Base-by-base conservation (phyloP, 129 eudicot genomes). In the Lonicera japonica region DNA sequence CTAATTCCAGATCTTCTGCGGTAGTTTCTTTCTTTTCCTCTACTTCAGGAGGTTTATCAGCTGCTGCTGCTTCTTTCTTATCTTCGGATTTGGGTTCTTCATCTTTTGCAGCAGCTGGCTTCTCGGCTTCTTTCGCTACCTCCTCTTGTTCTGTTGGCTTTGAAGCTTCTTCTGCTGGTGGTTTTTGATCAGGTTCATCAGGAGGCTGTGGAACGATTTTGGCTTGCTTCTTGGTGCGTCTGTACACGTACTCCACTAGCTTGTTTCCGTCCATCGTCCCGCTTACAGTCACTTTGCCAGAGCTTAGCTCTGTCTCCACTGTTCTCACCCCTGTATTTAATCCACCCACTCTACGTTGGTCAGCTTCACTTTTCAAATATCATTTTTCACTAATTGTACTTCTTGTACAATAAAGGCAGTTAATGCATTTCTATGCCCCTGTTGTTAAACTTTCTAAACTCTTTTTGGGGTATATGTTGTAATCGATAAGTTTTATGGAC, bases 171-270 rank as follows among this genome's bases (percentile, higher is more conserved):
- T 69, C 72, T 11, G 56, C 66, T 0, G 92, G 84, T 29, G 36
- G 6, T 29, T 29, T 29, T 40, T 70, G 70, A 24, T 89, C 88
- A 25, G 91, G 81, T 63, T 83, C 85, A 1, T 43, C 50, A 15
- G 95, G 97, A 15, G 95, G 97, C 47, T 81, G 94, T 21, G 95
- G 94, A 8, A 91, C 95, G 0, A 91, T 80, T 41, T 80, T 77
- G 38, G 97, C 97, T 70, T 82, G 90, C 66, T 92, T 92, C 41
- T 79, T 92, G 0, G 98, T 92, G 21, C 86, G 86, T 21, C 91
- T 63, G 25, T 92, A 92, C 16, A 92, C 96, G 56, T 92, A 92
- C 50, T 87, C 96, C 8, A 87, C 98, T 7, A 92, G 82, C 71
- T 76, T 77, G 54, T 82, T 76, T 12, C 85, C 95, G 21, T 87